These are phyloP conservation scores for Aegle marmelos DNA, from an alignment of 345 rosid genomes.

Conservation along the genomic window DNA sequence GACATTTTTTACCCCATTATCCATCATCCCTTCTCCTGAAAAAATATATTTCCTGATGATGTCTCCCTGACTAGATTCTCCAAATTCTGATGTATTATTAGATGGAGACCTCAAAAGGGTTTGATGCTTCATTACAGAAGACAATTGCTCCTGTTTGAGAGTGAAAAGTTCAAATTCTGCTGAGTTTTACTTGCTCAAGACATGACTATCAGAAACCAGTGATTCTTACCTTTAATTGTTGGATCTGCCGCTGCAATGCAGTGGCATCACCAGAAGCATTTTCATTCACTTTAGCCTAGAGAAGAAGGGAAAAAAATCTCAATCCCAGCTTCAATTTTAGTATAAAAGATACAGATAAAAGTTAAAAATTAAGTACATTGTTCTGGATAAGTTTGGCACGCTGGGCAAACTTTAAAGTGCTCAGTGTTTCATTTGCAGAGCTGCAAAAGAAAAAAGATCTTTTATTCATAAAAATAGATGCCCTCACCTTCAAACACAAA, in stretches of 20 bases:
- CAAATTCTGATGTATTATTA: conserved; percentile 31
- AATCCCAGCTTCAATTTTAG: conserved; percentile 8
- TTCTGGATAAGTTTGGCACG: conserved; percentile 97
- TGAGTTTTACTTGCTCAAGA: not conserved
- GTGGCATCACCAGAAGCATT: conserved; percentile 89
- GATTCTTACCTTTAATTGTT: conserved; percentile 60
- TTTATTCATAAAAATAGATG: not conserved
- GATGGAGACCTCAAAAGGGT: conserved; percentile 34
- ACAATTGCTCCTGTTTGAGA: conserved; percentile 63
- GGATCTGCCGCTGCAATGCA: conserved; percentile 81
- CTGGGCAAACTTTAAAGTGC: conserved; percentile 95
- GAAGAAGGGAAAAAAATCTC: conserved; percentile 20
- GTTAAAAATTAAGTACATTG: conserved; percentile 45
- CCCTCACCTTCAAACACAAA: not conserved
- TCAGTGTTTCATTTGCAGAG: conserved; percentile 81
- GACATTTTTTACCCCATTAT: conserved; percentile 25
- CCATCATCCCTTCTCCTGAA: conserved; percentile 28
- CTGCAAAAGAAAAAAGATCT: conserved; percentile 41
- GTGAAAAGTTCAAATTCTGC: conserved; percentile 20
- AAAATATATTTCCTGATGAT: conserved; percentile 26
- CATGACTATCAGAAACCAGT: not conserved
- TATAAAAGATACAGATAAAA: conserved; percentile 6
- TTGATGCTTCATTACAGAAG: conserved; percentile 56
- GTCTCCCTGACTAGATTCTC: conserved; percentile 30
- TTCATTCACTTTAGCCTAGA: conserved; percentile 90